Conservation (phyloP, 768 basidiomycete species). For the Mycena pura region DNA sequence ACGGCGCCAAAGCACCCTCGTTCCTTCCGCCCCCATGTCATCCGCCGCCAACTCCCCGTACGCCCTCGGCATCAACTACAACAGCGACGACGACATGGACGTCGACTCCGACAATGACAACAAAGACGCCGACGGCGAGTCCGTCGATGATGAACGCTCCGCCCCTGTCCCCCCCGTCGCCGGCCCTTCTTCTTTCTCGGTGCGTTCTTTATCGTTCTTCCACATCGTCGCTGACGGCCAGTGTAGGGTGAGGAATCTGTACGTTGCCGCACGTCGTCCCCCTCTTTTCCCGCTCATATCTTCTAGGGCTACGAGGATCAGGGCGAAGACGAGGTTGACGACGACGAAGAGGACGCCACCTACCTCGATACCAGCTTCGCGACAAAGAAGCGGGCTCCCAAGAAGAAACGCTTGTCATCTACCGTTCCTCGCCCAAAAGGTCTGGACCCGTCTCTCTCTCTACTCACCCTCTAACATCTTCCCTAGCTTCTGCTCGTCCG, state of each 20-base stretch:
- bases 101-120: constrained; percentile 28
- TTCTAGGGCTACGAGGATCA: constrained; percentile 58
- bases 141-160: constrained; percentile 56
- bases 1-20: constrained; percentile 2
- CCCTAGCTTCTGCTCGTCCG: constrained; percentile 56
- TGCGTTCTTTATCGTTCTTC: constrained; percentile 38
- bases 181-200: constrained; percentile 49
- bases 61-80: constrained; percentile 63
- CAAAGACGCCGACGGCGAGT: constrained; percentile 66
- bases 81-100: constrained; percentile 56
- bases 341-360: constrained; percentile 76
- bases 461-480: constrained; percentile 26
- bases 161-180: constrained; percentile 44
- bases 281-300: constrained; percentile 28
- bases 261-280: constrained; percentile 37
- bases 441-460: constrained; percentile 33
- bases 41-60: constrained; percentile 38
- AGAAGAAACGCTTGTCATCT: constrained; percentile 66
- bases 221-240: constrained; percentile 17
- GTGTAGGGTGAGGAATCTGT: constrained; percentile 66
- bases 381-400: constrained; percentile 71
- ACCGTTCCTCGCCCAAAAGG: constrained; percentile 64
- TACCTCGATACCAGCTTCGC: constrained; percentile 81
- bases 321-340: constrained; percentile 67
- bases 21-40: constrained; percentile 32